These are phyloP conservation scores for Jaapia argillacea DNA, from an alignment of 768 basidiomycete genomes.

Conservation along the genomic window DNA sequence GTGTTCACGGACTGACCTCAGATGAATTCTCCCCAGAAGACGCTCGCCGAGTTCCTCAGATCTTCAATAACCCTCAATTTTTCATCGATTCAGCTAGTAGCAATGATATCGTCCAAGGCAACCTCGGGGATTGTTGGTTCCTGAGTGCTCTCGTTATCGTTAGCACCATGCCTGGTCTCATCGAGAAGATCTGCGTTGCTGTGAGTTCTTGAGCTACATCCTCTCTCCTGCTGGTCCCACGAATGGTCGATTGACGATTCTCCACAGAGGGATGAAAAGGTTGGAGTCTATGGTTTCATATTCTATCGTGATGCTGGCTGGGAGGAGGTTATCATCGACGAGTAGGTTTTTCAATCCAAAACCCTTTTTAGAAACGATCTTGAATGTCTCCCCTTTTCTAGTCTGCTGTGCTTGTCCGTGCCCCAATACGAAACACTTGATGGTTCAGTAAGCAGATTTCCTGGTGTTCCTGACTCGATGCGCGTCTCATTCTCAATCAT, in stretches of 20 bases:
- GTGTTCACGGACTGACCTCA: slow-evolving; percentile 27
- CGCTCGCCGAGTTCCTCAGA: slow-evolving; percentile 37
- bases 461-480: not conserved
- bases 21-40: slow-evolving; percentile 20
- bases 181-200: slow-evolving; percentile 44
- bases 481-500: not conserved
- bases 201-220: no score
- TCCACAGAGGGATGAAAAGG: slow-evolving; percentile 36
- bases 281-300: slow-evolving; percentile 50
- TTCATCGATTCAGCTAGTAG: slow-evolving; percentile 34
- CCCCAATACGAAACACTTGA: slow-evolving; percentile 42
- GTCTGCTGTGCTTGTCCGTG: slow-evolving; percentile 36
- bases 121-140: slow-evolving; percentile 46
- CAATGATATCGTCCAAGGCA: slow-evolving; percentile 38
- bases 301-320: slow-evolving; percentile 44
- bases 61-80: slow-evolving; percentile 42
- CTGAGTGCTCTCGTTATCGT: slow-evolving; percentile 41
- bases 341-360: no score
- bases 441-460: slow-evolving; percentile 22
- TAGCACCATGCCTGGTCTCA: slow-evolving; percentile 29
- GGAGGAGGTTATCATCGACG: slow-evolving; percentile 46
- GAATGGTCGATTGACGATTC: no score
- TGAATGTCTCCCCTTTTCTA: slow-evolving; percentile 10
- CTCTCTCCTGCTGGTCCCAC: no score
- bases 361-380: not conserved